Base-by-base conservation (phyloP, 2,329 filamentous ascomycete species). In the Xylaria sp. region DNA sequence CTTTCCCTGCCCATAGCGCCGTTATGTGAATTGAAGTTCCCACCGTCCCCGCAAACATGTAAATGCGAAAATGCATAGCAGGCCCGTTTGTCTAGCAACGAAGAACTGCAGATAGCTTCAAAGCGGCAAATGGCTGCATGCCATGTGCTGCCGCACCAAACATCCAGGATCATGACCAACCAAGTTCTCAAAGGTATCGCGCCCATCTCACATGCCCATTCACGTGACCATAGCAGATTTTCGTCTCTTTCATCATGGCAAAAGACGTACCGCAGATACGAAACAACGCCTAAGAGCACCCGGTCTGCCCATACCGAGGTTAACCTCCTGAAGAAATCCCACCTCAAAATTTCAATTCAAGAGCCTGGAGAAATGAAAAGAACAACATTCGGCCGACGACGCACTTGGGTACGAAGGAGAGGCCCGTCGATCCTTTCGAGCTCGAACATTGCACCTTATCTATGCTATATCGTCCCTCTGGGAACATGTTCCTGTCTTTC, bases 1-100 rank as follows among this genome's bases (percentile, higher is more conserved):
- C 69, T 80, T 79, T 29, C 61, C 64, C 51, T 68, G 60, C 63
- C 68, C 60, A 55, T 58, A 63, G 64, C 66, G 66, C 67, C 67
- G 63, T 70, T 67, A 57, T 68, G 52, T 51, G 53, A 62, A 58
- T 62, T 31, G 38, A 58, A 68, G 67, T 62, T 69, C 72, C 59
- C 74, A 75, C 68, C 66, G 64, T 58, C 66, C 64, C 64, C 54
- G 52, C 58, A 67, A 46, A 62, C 44, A 70, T 71, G 70, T 66
- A 71, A 68, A 65, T 71, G 66, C 60, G 55, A 67, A 60, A 60
- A 58, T 48, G 54, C 62, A 54, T 63, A 64, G 61, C 54, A 62
- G 41, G 51, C 55, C 61, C 67, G 47, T 70, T 70, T 71, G 60
- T 71, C 66, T 71, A 69, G 68, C 62, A 58, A 64, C 54, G 52